These are phyloP conservation scores for Wallacemonas sp. DNA, from an alignment of 208 protist genomes.

Conservation along the genomic window DNA sequence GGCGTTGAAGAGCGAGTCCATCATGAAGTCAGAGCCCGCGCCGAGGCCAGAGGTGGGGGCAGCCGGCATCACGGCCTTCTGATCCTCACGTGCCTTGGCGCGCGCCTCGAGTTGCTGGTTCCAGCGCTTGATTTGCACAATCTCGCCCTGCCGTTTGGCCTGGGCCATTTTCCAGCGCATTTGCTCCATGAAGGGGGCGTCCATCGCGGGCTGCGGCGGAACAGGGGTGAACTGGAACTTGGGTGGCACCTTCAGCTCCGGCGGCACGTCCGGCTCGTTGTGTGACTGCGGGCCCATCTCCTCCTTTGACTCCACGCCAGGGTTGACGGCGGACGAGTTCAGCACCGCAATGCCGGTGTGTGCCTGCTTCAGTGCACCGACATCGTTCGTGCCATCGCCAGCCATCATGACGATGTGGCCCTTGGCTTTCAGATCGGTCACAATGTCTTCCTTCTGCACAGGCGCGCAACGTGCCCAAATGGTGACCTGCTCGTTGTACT, in stretches of 20 bases:
- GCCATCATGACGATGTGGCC: constrained; percentile 91
- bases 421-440: constrained; percentile 86
- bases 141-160: constrained; percentile 82
- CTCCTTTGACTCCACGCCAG: constrained; percentile 19
- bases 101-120: constrained; percentile 75
- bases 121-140: constrained; percentile 74
- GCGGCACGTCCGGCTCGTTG: constrained; percentile 85
- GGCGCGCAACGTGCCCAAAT: constrained; percentile 92
- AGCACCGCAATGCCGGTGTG: constrained; percentile 97
- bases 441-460: constrained; percentile 89
- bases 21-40: constrained; percentile 75
- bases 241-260: constrained; percentile 74
- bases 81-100: constrained; percentile 51
- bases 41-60: constrained; percentile 13
- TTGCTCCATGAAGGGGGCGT: constrained; percentile 77
- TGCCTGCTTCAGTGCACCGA: constrained; percentile 99
- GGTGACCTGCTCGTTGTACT: constrained; percentile 80
- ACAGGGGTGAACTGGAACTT: constrained; percentile 84
- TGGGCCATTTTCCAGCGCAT: constrained; percentile 77
- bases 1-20: constrained; percentile 89
- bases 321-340: constrained; percentile 76
- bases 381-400: constrained; percentile 97
- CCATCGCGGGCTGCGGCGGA: constrained; percentile 51
- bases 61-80: constrained; percentile 52
- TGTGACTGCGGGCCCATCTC: constrained; percentile 71